Base-by-base conservation (phyloP, 345 rosid species). In the Eucalyptus regnans region DNA sequence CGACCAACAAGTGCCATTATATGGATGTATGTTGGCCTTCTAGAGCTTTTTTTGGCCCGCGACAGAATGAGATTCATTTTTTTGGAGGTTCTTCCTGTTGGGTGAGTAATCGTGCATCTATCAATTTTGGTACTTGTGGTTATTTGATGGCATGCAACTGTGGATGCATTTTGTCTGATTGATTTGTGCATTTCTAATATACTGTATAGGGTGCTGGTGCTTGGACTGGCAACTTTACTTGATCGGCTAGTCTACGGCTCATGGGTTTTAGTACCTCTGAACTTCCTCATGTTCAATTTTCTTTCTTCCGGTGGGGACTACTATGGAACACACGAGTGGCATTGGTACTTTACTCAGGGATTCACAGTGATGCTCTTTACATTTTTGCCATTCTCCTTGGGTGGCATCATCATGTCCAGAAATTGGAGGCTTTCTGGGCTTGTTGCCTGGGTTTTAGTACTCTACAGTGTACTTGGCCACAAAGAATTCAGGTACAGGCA, bases 241-340 rank as follows among this genome's bases (percentile, higher is more conserved):
- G 98, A 98, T 89, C 94, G 93, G 83, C 88, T 95, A 91, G 94
- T 95, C 94, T 97, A 96, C 68, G 97, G 96, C 86, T 93, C 97
- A 29, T 97, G 99, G 99, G 91, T 97, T 91, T 92, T 95, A 87
- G 98, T 95, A 71, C 99, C 99, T 81, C 93, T 96, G 88, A 97
- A 97, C 92, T 98, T 98, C 92, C 94, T 98, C 31, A 92, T 92
- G 93, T 98, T 97, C 96, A 97, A 98, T 93, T 96, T 98, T 94
- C 95, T 98, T 93, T 96, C 99, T 88, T 92, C 99, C 14, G 99
- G 99, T 8, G 97, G 98, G 87, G 99, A 98, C 92, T 94, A 95
- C 90, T 97, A 97, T 86, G 99, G 99, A 93, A 98, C 98, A 91
- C 99, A 98, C 92, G 91, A 93, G 88, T 96, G 99, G 99, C 99